phyloP scores from a whole-genome alignment of 345 rosid species.

The Laguncularia racemosa region DNA sequence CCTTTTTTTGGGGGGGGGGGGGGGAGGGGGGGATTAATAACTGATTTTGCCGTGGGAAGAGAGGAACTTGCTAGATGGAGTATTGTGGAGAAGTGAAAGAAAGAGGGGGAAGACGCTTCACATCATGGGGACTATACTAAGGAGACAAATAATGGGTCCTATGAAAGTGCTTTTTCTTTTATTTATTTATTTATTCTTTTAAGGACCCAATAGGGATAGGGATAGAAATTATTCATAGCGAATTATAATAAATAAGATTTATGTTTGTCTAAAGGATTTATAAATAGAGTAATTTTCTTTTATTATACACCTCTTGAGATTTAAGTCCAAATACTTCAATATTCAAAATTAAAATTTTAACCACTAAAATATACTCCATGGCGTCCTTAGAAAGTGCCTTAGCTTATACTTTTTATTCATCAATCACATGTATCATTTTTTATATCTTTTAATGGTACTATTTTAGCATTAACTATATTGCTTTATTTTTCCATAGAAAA shows the following conservation, averaged over 20 bases:
- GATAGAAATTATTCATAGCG: too few relatives aligned
- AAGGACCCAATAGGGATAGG: too few relatives aligned
- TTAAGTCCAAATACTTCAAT: too few relatives aligned
- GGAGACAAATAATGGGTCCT: conserved; percentile 13
- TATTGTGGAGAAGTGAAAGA: background rate
- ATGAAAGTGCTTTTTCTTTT: conserved; percentile 11
- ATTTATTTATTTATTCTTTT: too few relatives aligned
- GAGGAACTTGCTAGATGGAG: background rate
- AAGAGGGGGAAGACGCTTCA: conserved; percentile 7
- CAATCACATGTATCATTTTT: background rate
- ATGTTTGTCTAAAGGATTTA: too few relatives aligned
- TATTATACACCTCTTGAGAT: too few relatives aligned
- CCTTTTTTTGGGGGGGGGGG: too few relatives aligned
- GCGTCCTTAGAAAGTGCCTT: background rate
- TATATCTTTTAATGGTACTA: background rate
- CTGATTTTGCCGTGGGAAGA: background rate
- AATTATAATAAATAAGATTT: too few relatives aligned
- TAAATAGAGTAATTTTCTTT: too few relatives aligned
- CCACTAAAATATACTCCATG: too few relatives aligned
- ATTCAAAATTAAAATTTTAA: too few relatives aligned
- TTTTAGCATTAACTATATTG: background rate
- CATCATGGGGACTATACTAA: conserved; percentile 5
- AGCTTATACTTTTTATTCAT: background rate
- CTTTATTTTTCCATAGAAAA: background rate
- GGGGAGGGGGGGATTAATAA: conserved; percentile 1